Base-by-base conservation (phyloP, 352 stramenopile genomes). In the Phytophthora sojae region DNA sequence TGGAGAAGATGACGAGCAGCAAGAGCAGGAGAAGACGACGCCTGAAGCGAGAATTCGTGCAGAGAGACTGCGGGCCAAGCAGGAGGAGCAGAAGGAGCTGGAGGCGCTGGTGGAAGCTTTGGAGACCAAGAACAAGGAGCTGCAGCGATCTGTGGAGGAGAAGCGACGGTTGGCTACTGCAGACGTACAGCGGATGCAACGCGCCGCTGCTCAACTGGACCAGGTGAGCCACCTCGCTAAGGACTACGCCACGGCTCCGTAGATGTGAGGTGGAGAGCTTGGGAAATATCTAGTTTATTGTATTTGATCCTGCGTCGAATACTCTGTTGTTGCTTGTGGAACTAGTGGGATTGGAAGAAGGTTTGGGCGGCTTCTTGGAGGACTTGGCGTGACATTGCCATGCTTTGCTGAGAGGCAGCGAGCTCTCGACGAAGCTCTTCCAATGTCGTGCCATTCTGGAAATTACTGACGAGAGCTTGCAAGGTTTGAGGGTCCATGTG, bases 401-500 rank as follows among this genome's bases (percentile, higher is more conserved):
- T 80, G 66, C 82, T 94, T 57, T 93, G 82, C 62, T 94, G 82
- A 44, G 86, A 94, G 26, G 71, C 80, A 45, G 66, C 79, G 21
- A 95, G 77, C 71, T 95, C 86, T 29, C 77, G 69, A n/a, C 84
- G 77, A 19, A 93, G 63, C 53, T 94, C 86, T 0, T 89, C 73
- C 4, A 93, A 58, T 44, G 77, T 77, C 30, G 85, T 89, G 49
- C 87, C 87, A 44, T 90, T 80, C 73, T 93, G 81, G 47, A 94
- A 85, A 61, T 85, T 93, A 73, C 76, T 91, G 53, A 94, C 75
- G 0, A 94, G 77, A 54, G 75, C 73, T 72, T 94, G 86, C 47
- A 94, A 57, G 0, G 74, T 80, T 51, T 92, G 83, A 44, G 80
- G 71, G 57, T 93, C 83, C 78, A 93, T 85, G 59, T 79, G 61